phyloP scores from a whole-genome alignment of 2,329 filamentous ascomycete genomes.

The Penicillium palitans region DNA sequence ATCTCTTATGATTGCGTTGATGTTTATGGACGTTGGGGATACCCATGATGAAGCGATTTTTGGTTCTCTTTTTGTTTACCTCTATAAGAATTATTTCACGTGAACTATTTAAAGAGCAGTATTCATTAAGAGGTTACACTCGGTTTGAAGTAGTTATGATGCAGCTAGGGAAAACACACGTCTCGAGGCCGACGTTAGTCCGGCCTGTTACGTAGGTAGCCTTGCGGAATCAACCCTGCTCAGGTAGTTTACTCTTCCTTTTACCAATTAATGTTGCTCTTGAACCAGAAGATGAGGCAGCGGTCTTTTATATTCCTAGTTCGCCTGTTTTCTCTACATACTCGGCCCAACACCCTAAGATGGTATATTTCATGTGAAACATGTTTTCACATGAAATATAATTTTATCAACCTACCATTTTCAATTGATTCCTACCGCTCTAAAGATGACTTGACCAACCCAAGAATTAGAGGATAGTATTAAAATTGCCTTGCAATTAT shows the following conservation, averaged over 20 bases:
- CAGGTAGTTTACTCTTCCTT: neutral
- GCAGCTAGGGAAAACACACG: neutral
- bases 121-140: neutral
- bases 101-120: neutral
- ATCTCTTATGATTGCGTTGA: constrained; percentile 3
- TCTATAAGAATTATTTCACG: neutral
- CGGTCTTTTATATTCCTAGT: neutral
- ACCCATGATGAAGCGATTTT: constrained; percentile 11
- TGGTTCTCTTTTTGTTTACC: neutral
- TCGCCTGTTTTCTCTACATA: neutral
- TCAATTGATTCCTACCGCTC: too few relatives aligned
- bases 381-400: too few relatives aligned
- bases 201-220: neutral
- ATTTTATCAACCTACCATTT: too few relatives aligned
- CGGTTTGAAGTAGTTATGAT: neutral
- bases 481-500: too few relatives aligned
- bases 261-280: neutral
- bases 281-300: neutral
- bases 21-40: constrained; percentile 9
- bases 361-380: too few relatives aligned
- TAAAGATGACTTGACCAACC: too few relatives aligned
- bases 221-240: neutral
- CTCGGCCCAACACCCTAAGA: too few relatives aligned
- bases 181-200: neutral
- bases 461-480: too few relatives aligned